Evolutionary conservation across 2,329 filamentous ascomycete species (phyloP).

Genomic region (Verticillium nonalfalfae): DNA sequence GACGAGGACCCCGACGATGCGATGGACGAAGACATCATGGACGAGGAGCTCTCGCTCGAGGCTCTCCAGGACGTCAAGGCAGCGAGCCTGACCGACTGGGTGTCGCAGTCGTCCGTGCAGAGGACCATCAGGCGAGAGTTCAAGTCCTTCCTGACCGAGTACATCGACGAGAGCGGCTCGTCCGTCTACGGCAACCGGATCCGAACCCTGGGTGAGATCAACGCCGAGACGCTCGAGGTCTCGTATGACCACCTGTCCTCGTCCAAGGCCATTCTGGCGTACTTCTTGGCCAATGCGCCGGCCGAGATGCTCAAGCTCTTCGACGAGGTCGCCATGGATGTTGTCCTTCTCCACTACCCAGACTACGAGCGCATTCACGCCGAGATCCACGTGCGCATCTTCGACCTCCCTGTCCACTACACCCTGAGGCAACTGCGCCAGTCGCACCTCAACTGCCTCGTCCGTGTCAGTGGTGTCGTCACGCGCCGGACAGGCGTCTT

Average conservation of each 20-base stretch:
- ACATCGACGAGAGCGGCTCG: constrained; percentile 79
- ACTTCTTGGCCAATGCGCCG: constrained; percentile 92
- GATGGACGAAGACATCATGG: constrained; percentile 90
- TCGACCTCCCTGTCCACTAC: constrained; percentile 89
- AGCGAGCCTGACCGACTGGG: constrained; percentile 89
- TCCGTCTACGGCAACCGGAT: constrained; percentile 96
- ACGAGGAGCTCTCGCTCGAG: constrained; percentile 89
- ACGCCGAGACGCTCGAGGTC: constrained; percentile 92
- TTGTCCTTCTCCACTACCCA: constrained; percentile 90
- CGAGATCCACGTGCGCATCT: constrained; percentile 96
- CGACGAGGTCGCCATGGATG: constrained; percentile 94
- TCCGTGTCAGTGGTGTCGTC: constrained; percentile 91
- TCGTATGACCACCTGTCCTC: constrained; percentile 89
- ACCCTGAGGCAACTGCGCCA: constrained; percentile 93
- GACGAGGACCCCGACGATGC: constrained; percentile 92
- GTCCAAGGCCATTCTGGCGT: constrained; percentile 88
- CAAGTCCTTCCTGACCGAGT: constrained; percentile 94
- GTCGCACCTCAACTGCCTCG: constrained; percentile 90
- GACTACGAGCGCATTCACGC: constrained; percentile 97
- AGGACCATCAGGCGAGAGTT: constrained; percentile 94
- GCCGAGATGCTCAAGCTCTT: constrained; percentile 95
- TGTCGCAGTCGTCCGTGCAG: constrained; percentile 82
- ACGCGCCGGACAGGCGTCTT: constrained; percentile 93
- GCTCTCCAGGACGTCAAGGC: constrained; percentile 91
- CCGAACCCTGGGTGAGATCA: constrained; percentile 91